These are phyloP conservation scores for Diaporthe citri DNA, from an alignment of 2,329 filamentous ascomycete genomes.

Conservation along the genomic window DNA sequence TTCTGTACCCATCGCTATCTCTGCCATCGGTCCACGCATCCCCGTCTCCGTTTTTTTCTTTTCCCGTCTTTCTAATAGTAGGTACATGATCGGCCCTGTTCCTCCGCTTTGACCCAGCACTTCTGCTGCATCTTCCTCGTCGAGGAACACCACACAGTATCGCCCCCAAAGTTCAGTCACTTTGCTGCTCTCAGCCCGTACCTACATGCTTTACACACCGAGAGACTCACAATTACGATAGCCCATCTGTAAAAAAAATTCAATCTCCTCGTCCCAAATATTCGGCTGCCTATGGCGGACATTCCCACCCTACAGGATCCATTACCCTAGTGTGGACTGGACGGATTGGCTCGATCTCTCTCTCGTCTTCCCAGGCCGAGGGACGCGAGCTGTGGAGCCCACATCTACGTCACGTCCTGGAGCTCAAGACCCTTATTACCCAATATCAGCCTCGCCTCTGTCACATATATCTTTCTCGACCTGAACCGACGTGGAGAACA, in stretches of 20 bases:
- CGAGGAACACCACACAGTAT: constrained; percentile 5
- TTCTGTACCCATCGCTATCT: not conserved
- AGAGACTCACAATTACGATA: not conserved
- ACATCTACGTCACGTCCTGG: constrained; percentile 23
- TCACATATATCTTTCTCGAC: constrained; percentile 29
- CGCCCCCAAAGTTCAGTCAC: not conserved
- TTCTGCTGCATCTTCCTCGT: not conserved
- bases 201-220: not conserved
- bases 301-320: not conserved
- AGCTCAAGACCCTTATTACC: constrained; percentile 25
- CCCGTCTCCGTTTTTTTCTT: constrained; percentile 5
- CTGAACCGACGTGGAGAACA: constrained; percentile 26
- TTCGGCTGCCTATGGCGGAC: not conserved
- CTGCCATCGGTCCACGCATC: constrained; percentile 3
- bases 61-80: constrained; percentile 21
- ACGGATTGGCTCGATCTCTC: not conserved
- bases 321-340: constrained; percentile 1
- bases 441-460: constrained; percentile 30
- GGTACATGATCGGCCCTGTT: constrained; percentile 13
- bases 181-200: not conserved
- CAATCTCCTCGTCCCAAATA: not conserved
- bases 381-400: constrained; percentile 14
- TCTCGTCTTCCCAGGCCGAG: not conserved
- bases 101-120: constrained; percentile 11
- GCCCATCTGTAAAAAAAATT: not conserved